Base-by-base conservation (phyloP, 805 yeast genomes). In the Kodamaea sagamina region DNA sequence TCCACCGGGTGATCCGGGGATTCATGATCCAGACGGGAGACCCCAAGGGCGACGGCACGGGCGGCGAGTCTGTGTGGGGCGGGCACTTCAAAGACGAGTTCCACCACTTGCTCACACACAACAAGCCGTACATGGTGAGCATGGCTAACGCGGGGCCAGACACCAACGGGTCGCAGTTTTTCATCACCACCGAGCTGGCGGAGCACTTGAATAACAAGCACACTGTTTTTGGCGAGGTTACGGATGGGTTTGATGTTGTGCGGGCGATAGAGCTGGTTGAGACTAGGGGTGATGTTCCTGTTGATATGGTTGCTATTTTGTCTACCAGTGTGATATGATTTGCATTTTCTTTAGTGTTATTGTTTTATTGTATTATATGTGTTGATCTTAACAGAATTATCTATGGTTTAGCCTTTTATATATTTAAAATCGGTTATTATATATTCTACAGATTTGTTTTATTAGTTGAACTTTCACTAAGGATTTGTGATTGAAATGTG, bases 111-210 rank as follows among this genome's bases (percentile, higher is more conserved):
- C 36, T 63, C 31, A 48, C 37, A 16, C 68, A 65, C 52, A 47
- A 55, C 36, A 61, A 59, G 47, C 58, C 59, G 27, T 66, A 58
- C 29, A 60, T 63, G 52, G 55, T 65, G 4, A 62, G 68, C 32
- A 58, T 58, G 62, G 62, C 64, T 16, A 59, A 59, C 36, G 48
- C 57, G 7, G 63, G 63, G 8, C 56, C 61, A 4, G 41, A 51
- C 37, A 58, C 63, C 27, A 59, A 59, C 41, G 61, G 61, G 4
- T 54, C 60, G 2, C 64, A 59, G 39, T 59, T 59, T 42, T 59
- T 59, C 41, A 58, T 59, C 13, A 57, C 62, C 9, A 57, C 62
- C 1, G 54, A 41, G 8, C 36, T 39, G 4, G 47, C 54, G 6
- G 41, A 48, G 13, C 48, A 47, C 53, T 45, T 59, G 34, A 56